Evolutionary conservation across 163 green algal species (phyloP).

Genomic region (Chlorella variabilis): DNA sequence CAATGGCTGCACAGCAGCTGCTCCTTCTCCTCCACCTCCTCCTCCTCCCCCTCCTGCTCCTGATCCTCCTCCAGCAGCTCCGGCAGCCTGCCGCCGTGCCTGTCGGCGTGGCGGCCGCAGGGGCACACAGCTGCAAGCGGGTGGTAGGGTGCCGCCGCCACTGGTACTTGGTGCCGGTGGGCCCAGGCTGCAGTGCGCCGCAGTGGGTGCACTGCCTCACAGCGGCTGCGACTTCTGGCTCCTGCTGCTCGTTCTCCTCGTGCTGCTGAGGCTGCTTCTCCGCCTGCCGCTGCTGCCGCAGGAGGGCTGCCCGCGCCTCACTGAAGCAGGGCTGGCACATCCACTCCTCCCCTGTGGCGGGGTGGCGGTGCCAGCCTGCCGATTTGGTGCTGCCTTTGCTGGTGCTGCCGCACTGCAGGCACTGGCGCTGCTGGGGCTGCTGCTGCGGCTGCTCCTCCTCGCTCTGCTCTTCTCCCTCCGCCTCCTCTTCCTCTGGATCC

Average conservation of each 20-base stretch:
- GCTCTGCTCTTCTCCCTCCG: not conserved
- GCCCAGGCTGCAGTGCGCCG: not conserved
- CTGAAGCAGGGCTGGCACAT: not conserved
- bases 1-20: too few species aligned
- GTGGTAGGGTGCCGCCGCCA: not conserved
- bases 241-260: not conserved
- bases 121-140: not conserved
- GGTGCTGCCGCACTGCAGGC: not conserved
- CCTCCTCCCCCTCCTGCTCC: too few species aligned
- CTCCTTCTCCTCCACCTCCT: not conserved
- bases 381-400: too few species aligned
- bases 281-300: not conserved
- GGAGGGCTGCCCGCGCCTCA: not conserved
- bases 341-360: not conserved
- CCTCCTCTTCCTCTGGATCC: not conserved
- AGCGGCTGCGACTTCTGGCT: not conserved
- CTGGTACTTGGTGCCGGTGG: not conserved
- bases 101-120: not conserved
- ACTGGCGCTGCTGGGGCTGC: not conserved
- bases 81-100: too few species aligned
- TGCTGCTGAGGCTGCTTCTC: not conserved
- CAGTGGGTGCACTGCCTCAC: not conserved
- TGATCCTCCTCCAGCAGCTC: not conserved
- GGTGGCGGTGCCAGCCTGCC: too few species aligned
- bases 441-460: not conserved